Conservation (phyloP, 176 grass and related monocot genomes). For the Oryza coarctata region DNA sequence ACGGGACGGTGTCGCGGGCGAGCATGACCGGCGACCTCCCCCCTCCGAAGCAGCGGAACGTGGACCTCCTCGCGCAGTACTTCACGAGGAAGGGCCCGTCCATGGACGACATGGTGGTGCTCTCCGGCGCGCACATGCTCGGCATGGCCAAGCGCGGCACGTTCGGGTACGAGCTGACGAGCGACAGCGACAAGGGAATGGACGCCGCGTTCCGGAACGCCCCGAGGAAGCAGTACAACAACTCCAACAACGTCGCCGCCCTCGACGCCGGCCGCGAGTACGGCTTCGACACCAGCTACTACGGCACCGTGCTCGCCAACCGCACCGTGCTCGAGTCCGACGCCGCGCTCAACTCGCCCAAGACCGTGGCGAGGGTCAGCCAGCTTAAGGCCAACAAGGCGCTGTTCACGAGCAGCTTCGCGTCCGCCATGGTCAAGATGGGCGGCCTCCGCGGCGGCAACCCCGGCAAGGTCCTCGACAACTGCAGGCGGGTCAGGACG, state of each 20-base stretch:
- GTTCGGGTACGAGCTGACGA: slow-evolving; percentile 34
- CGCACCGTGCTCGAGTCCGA: slow-evolving; percentile 50
- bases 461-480: slow-evolving; percentile 28
- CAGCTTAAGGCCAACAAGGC: slow-evolving; percentile 9
- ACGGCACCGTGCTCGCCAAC: slow-evolving; percentile 43
- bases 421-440: slow-evolving; percentile 51
- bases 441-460: slow-evolving; percentile 25
- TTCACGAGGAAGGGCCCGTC: slow-evolving; percentile 45
- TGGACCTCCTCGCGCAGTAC: slow-evolving; percentile 34
- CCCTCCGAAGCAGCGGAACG: slow-evolving; percentile 18
- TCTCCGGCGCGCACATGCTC: slow-evolving; percentile 53
- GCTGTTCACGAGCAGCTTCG: slow-evolving; percentile 43
- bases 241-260: slow-evolving; percentile 18
- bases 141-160: slow-evolving; percentile 28
- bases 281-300: slow-evolving; percentile 55
- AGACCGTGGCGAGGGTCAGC: slow-evolving; percentile 6
- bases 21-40: slow-evolving; percentile 34
- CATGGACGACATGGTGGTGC: slow-evolving; percentile 60
- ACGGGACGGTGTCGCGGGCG: slow-evolving; percentile 55
- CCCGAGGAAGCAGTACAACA: slow-evolving; percentile 36
- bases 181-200: slow-evolving; percentile 38
- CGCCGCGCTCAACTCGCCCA: slow-evolving; percentile 42
- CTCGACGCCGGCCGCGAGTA: slow-evolving; percentile 43
- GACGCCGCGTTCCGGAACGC: slow-evolving; percentile 24
- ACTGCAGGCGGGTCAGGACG: slow-evolving; percentile 36